Conservation (phyloP, 768 basidiomycete genomes). For the Collybia sordida region DNA sequence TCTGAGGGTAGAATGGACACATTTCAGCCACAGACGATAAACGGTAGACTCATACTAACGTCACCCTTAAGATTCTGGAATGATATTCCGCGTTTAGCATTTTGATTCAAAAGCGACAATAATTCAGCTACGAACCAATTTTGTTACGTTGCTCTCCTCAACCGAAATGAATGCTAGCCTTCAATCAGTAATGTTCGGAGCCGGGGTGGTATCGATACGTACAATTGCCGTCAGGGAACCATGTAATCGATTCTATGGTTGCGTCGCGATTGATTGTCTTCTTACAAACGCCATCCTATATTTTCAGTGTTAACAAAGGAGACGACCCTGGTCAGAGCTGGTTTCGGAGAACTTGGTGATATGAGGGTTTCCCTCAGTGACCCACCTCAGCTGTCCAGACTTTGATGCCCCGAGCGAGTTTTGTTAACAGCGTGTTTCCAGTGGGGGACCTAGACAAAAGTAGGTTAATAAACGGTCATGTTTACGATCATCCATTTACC, state of each 20-base stretch:
- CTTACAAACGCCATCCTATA: conserved; percentile 66
- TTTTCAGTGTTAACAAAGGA: conserved; percentile 3
- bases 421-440: conserved; percentile 62
- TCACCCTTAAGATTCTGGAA: conserved; percentile 59
- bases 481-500: conserved; percentile 34
- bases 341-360: background rate
- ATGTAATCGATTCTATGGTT: conserved; percentile 61
- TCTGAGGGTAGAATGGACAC: conserved; percentile 25
- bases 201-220: conserved; percentile 3
- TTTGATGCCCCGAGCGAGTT: conserved; percentile 63
- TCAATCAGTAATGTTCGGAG: background rate
- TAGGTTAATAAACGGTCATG: background rate
- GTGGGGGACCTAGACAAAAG: conserved; percentile 53
- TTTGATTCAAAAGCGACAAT: conserved; percentile 3
- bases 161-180: conserved; percentile 66
- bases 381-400: conserved; percentile 69
- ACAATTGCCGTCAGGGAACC: conserved; percentile 69
- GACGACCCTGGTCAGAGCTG: conserved; percentile 5
- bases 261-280: conserved; percentile 60
- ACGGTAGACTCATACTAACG: conserved; percentile 25
- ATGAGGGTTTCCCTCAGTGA: conserved; percentile 3
- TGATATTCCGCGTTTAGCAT: conserved; percentile 3
- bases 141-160: conserved; percentile 59
- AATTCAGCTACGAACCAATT: conserved; percentile 43
- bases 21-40: background rate